Evolutionary conservation across 371 early-diverging fungal genomes (phyloP).

Genomic region (Zychaea mexicana): DNA sequence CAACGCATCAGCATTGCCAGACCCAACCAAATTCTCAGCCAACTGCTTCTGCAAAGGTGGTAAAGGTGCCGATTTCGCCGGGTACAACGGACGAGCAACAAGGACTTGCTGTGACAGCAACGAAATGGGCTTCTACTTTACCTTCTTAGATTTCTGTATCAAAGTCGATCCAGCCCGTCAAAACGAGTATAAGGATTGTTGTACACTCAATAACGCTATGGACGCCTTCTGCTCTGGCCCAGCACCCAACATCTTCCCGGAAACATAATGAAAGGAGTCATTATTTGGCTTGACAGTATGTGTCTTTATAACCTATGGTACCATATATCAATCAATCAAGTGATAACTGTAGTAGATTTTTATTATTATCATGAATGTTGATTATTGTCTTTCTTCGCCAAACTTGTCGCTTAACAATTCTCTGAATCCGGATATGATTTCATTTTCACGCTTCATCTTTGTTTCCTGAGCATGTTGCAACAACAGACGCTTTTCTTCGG

Average conservation of each 20-base stretch:
- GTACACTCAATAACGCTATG: not conserved
- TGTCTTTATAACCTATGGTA: too few relatives aligned
- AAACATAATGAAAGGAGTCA: not conserved
- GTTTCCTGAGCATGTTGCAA: constrained; percentile 84
- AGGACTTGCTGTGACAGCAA: too few relatives aligned
- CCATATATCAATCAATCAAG: too few relatives aligned
- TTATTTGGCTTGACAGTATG: too few relatives aligned
- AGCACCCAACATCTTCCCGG: not conserved
- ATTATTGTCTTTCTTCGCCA: constrained; percentile 8
- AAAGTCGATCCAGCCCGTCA: not conserved
- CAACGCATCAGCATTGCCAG: too few relatives aligned
- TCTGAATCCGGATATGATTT: constrained; percentile 85
- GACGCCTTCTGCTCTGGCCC: not conserved
- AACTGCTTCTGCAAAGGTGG: too few relatives aligned
- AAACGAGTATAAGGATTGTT: not conserved
- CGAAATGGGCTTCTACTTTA: not conserved
- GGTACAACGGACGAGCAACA: too few relatives aligned
- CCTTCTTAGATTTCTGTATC: not conserved
- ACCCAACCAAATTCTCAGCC: too few relatives aligned
- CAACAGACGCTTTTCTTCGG: constrained; percentile 85
- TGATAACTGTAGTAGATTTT: too few relatives aligned
- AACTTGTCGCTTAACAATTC: constrained; percentile 62
- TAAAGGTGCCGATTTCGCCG: too few relatives aligned
- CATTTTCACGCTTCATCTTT: constrained; percentile 83
- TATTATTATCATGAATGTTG: not conserved